Evolutionary conservation across 139 green algal genomes (phyloP).

Genomic region (Nannochloris sp.): DNA sequence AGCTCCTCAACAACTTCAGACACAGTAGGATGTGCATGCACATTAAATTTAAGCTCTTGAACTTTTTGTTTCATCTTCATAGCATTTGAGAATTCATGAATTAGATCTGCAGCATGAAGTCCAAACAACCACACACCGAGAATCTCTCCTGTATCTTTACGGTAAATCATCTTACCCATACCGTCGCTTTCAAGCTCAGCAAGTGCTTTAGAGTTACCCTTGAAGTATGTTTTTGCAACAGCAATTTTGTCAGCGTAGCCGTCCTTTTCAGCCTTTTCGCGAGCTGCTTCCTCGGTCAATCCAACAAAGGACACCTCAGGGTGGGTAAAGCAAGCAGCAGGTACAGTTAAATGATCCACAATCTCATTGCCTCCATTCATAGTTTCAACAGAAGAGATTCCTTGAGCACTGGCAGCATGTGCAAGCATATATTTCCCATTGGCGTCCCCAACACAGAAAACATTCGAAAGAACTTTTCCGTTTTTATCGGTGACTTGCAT

Average conservation of each 20-base stretch:
- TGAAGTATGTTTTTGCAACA: conserved; percentile 96
- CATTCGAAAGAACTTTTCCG: conserved; percentile 57
- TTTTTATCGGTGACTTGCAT: conserved; percentile 79
- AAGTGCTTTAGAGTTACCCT: conserved; percentile 95
- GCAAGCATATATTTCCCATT: conserved; percentile 97
- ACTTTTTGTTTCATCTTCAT: conserved; percentile 82
- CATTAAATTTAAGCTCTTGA: conserved; percentile 95
- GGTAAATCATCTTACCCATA: conserved; percentile 97
- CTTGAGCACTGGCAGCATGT: conserved; percentile 70
- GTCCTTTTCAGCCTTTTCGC: conserved; percentile 79
- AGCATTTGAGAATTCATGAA: conserved; percentile 98
- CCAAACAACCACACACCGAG: conserved; percentile 92
- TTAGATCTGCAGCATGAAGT: conserved; percentile 96
- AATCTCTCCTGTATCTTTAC: conserved; percentile 95
- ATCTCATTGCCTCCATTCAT: conserved; percentile 80
- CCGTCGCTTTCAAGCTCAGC: conserved; percentile 96
- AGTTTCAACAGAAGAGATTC: conserved; percentile 94
- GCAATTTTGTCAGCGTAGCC: conserved; percentile 76
- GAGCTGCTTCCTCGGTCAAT: conserved; percentile 87
- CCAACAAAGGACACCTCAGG: conserved; percentile 95
- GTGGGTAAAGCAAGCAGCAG: conserved; percentile 99
- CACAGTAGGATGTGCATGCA: conserved; percentile 97
- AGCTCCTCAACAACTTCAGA: conserved; percentile 72
- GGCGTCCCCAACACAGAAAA: conserved; percentile 99
- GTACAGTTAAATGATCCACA: conserved; percentile 89